These are phyloP conservation scores for Peniophora sp. DNA, from an alignment of 1,284 basidiomycete species.

Conservation along the genomic window DNA sequence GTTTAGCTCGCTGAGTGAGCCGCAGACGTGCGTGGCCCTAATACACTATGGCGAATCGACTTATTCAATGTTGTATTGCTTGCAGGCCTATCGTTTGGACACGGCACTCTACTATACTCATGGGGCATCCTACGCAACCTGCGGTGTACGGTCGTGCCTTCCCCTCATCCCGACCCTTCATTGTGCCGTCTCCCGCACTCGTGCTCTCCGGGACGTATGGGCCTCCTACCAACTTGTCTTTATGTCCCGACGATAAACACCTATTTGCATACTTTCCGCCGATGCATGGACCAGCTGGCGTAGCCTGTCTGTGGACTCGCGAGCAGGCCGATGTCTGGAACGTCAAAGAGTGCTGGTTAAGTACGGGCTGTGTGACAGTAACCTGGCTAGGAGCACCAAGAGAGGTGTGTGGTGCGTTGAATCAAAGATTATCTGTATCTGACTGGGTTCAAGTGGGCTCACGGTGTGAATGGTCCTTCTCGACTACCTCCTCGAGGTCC, in stretches of 20 bases:
- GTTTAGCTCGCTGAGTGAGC: conserved; percentile 50
- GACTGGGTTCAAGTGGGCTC: neutral
- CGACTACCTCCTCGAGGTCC: conserved; percentile 51
- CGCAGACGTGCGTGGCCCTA: conserved; percentile 27
- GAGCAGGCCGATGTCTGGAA: conserved; percentile 53
- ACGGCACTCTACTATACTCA: conserved; percentile 56
- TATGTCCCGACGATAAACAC: conserved; percentile 51
- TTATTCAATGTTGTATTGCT: conserved; percentile 5
- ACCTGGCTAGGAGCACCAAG: conserved; percentile 54
- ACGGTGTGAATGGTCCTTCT: conserved; percentile 43
- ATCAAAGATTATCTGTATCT: neutral
- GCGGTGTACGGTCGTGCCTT: conserved; percentile 56
- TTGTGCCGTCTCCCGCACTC: conserved; percentile 42
- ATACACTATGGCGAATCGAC: conserved; percentile 24
- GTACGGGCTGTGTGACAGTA: conserved; percentile 48
- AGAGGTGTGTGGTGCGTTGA: conserved; percentile 35
- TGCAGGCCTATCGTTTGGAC: conserved; percentile 66
- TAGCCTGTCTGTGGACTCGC: conserved; percentile 61
- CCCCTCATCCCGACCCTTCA: conserved; percentile 58
- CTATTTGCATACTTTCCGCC: conserved; percentile 72
- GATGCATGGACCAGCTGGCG: conserved; percentile 35
- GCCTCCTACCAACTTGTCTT: conserved; percentile 54
- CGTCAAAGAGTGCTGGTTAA: conserved; percentile 50
- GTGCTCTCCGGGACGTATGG: conserved; percentile 43
- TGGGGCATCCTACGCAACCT: conserved; percentile 53